Percentiles rank a stretch among this genome's conserved stretches.
phyloP scores from a whole-genome alignment of 1,139 yeast species.

The Kurtzmaniella quercitrusa region DNA sequence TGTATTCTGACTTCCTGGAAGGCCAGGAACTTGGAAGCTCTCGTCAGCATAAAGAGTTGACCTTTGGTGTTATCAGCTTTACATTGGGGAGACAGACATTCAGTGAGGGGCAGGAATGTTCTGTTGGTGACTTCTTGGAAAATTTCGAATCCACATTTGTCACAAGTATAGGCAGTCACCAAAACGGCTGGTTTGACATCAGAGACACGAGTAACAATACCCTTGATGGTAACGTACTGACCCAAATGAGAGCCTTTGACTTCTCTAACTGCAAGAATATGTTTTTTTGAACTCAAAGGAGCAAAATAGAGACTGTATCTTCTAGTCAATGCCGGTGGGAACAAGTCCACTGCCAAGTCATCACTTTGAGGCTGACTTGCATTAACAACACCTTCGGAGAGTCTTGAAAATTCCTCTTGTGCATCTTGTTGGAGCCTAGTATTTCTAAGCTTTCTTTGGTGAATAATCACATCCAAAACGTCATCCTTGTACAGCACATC shows the following conservation, averaged over 20 bases:
- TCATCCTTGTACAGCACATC: conserved; percentile 82
- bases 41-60: conserved; percentile 84
- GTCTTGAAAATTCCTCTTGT: conserved; percentile 45
- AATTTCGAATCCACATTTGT: conserved; percentile 93
- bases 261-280: conserved; percentile 76
- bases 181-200: conserved; percentile 92
- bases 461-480: conserved; percentile 87
- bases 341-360: conserved; percentile 39
- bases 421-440: conserved; percentile 67
- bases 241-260: conserved; percentile 84
- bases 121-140: conserved; percentile 90
- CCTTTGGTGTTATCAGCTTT: conserved; percentile 78
- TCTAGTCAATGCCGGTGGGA: conserved; percentile 84
- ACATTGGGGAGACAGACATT: conserved; percentile 85
- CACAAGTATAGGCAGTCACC: conserved; percentile 96
- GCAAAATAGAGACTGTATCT: conserved; percentile 83
- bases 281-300: conserved; percentile 54
- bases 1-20: conserved; percentile 95
- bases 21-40: conserved; percentile 92
- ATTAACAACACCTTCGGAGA: conserved; percentile 31
- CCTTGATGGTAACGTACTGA: conserved; percentile 82
- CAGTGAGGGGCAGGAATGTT: conserved; percentile 78
- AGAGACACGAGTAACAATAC: conserved; percentile 91
- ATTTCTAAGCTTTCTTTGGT: conserved; percentile 83
- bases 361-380: conserved; percentile 2